A percentile compares a stretch with the other conserved stretches of the same genome.
phyloP scores from a whole-genome alignment of 495 filamentous ascomycete species.

The Elaphomyces granulatus region DNA sequence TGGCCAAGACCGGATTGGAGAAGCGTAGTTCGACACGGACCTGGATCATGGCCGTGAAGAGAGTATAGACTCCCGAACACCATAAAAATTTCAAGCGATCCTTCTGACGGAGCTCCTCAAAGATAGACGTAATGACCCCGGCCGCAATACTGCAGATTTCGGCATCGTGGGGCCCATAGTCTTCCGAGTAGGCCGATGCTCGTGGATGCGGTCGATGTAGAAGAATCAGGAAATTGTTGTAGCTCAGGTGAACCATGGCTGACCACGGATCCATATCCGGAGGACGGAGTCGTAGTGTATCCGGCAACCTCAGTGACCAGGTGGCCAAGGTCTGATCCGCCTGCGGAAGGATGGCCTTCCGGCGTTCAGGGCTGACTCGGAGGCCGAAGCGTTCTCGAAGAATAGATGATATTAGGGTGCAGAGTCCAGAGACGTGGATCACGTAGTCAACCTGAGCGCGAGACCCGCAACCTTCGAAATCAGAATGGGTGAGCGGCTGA shows the following conservation, averaged over 20 bases:
- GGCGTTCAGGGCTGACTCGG: slow-evolving; percentile 24
- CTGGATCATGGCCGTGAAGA: slow-evolving; percentile 38
- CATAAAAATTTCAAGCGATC: slow-evolving; percentile 34
- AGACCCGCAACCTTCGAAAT: slow-evolving; percentile 33
- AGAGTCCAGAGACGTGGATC: slow-evolving; percentile 32
- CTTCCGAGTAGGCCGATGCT: slow-evolving; percentile 30
- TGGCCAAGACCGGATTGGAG: slow-evolving; percentile 35
- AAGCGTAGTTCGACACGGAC: slow-evolving; percentile 35
- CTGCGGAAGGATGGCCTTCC: slow-evolving; percentile 30
- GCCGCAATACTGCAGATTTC: slow-evolving; percentile 35
- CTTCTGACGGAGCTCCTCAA: slow-evolving; percentile 33
- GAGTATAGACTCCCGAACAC: slow-evolving; percentile 33
- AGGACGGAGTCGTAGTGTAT: slow-evolving; percentile 27
- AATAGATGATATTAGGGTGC: slow-evolving; percentile 33
- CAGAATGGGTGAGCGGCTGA: slow-evolving; percentile 26
- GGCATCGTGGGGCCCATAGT: slow-evolving; percentile 31
- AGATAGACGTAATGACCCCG: slow-evolving; percentile 35
- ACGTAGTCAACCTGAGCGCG: slow-evolving; percentile 30
- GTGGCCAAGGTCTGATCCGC: slow-evolving; percentile 32
- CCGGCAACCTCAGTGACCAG: slow-evolving; percentile 33
- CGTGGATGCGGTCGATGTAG: slow-evolving; percentile 35
- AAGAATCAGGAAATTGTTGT: slow-evolving; percentile 37
- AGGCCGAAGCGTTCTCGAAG: slow-evolving; percentile 31
- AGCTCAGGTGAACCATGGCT: slow-evolving; percentile 35
- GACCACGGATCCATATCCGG: slow-evolving; percentile 36